Percentiles rank a stretch among this genome's conserved stretches.
Conservation (phyloP, 2,329 filamentous ascomycete species). For the Macrophomina phaseolina region DNA sequence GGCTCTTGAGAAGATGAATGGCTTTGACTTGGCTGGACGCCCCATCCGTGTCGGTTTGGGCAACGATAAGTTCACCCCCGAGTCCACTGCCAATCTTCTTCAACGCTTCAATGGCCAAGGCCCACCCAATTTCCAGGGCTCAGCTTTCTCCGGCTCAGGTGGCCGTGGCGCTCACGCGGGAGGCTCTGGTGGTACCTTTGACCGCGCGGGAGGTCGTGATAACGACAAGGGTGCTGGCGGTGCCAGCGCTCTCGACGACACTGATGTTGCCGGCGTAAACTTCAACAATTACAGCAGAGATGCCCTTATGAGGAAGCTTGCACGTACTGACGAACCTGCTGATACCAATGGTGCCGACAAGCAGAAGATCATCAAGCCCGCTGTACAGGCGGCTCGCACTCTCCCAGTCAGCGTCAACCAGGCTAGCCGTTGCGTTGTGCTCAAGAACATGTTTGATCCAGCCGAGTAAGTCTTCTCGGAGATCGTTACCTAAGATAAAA, state of each 20-base stretch:
- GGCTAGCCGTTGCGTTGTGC: constrained; percentile 89
- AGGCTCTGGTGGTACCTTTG: constrained; percentile 74
- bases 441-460: constrained; percentile 95
- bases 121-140: constrained; percentile 75
- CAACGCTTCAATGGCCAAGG: constrained; percentile 88
- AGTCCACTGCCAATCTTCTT: constrained; percentile 90
- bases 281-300: constrained; percentile 99
- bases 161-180: constrained; percentile 84
- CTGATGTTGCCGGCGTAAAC: constrained; percentile 96
- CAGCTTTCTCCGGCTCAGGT: constrained; percentile 87
- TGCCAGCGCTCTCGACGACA: constrained; percentile 94
- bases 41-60: constrained; percentile 98
- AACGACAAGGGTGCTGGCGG: constrained; percentile 86
- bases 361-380: constrained; percentile 76
- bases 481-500: constrained; percentile 24
- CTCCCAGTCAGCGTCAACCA: constrained; percentile 82
- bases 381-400: constrained; percentile 73
- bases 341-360: constrained; percentile 66
- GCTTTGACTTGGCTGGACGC: constrained; percentile 95
- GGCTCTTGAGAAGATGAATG: constrained; percentile 98
- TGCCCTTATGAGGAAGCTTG: constrained; percentile 97
- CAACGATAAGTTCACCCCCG: constrained; percentile 99
- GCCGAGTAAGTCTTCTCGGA: constrained; percentile 71
- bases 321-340: constrained; percentile 84
- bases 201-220: constrained; percentile 86